Evolutionary conservation across 23 red algal genomes (phyloP), one percentile per base, ranked within the genome.

Genomic region (Cyanidioschyzon merolae): DNA sequence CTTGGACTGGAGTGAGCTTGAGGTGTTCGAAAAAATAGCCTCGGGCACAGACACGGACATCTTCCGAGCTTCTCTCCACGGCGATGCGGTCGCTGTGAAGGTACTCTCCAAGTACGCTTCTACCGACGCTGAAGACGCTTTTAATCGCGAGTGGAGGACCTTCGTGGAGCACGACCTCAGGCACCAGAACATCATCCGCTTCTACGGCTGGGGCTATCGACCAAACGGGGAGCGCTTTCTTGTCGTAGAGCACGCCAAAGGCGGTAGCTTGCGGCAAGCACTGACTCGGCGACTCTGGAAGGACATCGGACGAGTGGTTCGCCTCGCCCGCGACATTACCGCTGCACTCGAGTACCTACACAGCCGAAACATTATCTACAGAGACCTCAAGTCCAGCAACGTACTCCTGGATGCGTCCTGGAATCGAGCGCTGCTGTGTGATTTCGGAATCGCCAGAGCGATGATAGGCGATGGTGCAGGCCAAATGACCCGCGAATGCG

Each of bases 251-350:
- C 76, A 78, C 32, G 77, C 86, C 77, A 67, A 67, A 18, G 89
- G 89, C 12, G 89, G 89, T n/a, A 92, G 83, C 41, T 36, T 92
- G 79, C 77, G 83, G 40, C 83, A 86, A 32, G 79, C 58, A 39
- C 75, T 92, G n/a, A 68, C 58, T 38, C 31, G 50, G 24, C 78
- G 85, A 18, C 36, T 40, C 21, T 50, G 36, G 39, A 31, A 40
- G 75, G 75, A 50, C 40, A 26, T 50, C 30, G 16, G 75, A 16
- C 75, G 38, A 30, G 75, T 51, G 59, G 58, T 90, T n/a, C 57
- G 37, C 7, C 30, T 91, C 58, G 89, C 83, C 1, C 45, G 36
- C 0, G 51, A 68, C 15, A 74, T 86, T 40, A 83, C 83, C 0
- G 34, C 32, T 17, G 79, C 89, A 39, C 21, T 91, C 25, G 83